Evolutionary conservation across 805 yeast genomes (phyloP), one percentile per base, ranked within the genome.

Genomic region (Saturnispora galanensis): DNA sequence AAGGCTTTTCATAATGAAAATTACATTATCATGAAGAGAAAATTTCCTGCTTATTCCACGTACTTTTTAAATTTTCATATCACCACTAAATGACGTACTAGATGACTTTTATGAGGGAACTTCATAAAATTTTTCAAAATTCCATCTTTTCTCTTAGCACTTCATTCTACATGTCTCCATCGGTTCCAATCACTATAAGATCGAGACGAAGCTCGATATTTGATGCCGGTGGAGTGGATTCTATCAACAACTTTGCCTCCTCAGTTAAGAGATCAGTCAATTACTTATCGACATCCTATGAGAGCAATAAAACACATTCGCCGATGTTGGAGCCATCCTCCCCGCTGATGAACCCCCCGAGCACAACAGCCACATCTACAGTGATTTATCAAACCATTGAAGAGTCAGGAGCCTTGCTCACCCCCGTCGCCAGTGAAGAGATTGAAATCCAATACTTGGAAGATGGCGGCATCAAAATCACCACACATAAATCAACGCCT

Each of bases 401-500:
- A 7, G 41, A 39, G 3, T 31, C 42, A 16, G 17, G 36, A 3
- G 31, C 8, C n/a, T 30, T 34, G 10, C 4, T 34, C 5, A 18
- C 44, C 12, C 44, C 44, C 11, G 21, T 18, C 12, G 31, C 21
- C 11, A 35, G 45, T 30, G 17, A 16, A 15, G 42, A 32, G 16
- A 13, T 35, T 18, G 42, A 34, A 26, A 31, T 44, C 16, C 18
- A 16, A 11, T 35, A 17, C 10, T 32, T 34, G n/a, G 32, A 39
- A 6, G 42, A 45, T 12, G 50, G 43, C 8, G 35, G 36, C 6
- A 30, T 49, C 11, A 42, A 40, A 21, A 44, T 52, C 8, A 50
- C 52, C 32, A 52, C 63, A 8, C 67, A 66, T 7, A 69, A 62
- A 51, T 75, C 81, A 7, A 84, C 93, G 0, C 78, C 77, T 0